Base-by-base conservation (phyloP, 228 moss, liverwort and hornwort species). In the Sphagnum magellanicum region DNA sequence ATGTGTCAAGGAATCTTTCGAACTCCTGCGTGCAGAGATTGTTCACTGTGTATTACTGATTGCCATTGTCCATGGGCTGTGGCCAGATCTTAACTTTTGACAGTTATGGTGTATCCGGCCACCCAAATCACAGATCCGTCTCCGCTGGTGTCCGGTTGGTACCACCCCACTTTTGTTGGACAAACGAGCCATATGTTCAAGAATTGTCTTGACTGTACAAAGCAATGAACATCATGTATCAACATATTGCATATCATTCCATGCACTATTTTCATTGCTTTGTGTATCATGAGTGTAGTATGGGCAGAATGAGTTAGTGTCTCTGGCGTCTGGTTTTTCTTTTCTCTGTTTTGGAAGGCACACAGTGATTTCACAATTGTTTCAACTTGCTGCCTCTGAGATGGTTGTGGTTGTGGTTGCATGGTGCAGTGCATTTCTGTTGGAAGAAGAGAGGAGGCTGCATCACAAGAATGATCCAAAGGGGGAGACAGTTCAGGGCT, bases 81-180 rank as follows among this genome's bases (percentile, higher is more conserved):
- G 32, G 32, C 10, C 87, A 97, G 97, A 77, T 97, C 16, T 68
- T 98, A 75, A 93, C 92, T 62, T 94, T 98, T 63, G 98, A 98
- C 72, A 71, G 63, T 48, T 70, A 88, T 77, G 94, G 98, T 72
- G 87, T 98, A 51, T 98, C 98, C 74, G 94, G 98, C 67, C 92
- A 98, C 71, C 92, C 94, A 50, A 94, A 94, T 70, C 98, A 92
- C 72, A 63, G 52, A 65, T 83, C 98, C 60, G 79, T 94, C 48
- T 83, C 88, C 50, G 75, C 52, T 67, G 90, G 93, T 76, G 82
- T 98, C 16, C 85, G 87, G 93, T 97, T 69, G 71, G 85, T 57
- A 75, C 50, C 62, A 32, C 32, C 32, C 32, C 2, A 32, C 32
- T 32, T 32, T 32, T 32, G 32, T 32, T 32, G 32, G 32, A 32